Conservation (phyloP, 805 yeast genomes). For the Lipomyces lipofer region DNA sequence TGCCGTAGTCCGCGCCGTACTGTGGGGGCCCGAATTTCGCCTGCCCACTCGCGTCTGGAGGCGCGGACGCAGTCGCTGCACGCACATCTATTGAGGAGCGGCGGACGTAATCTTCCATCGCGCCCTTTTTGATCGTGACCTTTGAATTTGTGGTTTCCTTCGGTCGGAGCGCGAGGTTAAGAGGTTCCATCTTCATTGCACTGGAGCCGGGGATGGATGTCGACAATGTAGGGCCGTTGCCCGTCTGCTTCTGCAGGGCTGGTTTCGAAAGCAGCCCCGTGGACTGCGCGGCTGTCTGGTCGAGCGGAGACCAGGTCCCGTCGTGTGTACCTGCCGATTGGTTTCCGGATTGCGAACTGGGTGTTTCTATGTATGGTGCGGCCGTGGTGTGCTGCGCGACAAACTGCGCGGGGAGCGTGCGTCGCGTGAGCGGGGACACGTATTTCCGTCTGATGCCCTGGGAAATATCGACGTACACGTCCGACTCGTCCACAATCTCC, state of each 20-base stretch:
- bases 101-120: slow-evolving; percentile 31
- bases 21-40: slow-evolving; percentile 5
- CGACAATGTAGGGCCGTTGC: background rate
- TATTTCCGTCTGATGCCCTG: slow-evolving; percentile 66
- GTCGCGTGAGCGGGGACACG: slow-evolving; percentile 43
- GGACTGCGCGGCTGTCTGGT: slow-evolving; percentile 5
- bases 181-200: slow-evolving; percentile 47
- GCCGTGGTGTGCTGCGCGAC: slow-evolving; percentile 18
- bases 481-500: slow-evolving; percentile 95
- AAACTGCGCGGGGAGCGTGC: slow-evolving; percentile 28
- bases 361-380: slow-evolving; percentile 10
- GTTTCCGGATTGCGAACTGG: no score
- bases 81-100: slow-evolving; percentile 26
- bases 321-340: background rate
- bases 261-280: slow-evolving; percentile 5
- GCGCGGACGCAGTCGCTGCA: slow-evolving; percentile 3
- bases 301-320: slow-evolving; percentile 9
- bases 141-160: slow-evolving; percentile 59
- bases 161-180: slow-evolving; percentile 70
- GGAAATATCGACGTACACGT: slow-evolving; percentile 87
- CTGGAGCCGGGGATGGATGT: background rate
- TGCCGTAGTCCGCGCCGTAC: slow-evolving; percentile 20
- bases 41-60: slow-evolving; percentile 1
- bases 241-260: no score
- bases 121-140: slow-evolving; percentile 58